Evolutionary conservation across 768 basidiomycete species (phyloP).

Genomic region (Calocybe cyanea): DNA sequence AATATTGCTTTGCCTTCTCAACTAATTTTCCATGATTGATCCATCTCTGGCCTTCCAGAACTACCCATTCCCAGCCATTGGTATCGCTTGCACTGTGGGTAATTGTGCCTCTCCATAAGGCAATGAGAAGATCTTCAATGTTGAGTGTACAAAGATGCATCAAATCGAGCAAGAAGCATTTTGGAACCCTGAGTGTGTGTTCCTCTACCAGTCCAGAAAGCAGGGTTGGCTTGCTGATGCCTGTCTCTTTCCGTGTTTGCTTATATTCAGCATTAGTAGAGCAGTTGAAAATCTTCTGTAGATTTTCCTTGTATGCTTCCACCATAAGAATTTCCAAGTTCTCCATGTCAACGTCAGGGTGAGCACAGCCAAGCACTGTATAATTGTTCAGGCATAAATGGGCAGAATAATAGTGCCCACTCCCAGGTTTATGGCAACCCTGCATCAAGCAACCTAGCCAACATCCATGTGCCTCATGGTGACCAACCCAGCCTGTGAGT

Average conservation of each 20-base stretch:
- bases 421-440: conserved; percentile 22
- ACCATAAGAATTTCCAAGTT: background rate
- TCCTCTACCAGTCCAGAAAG: background rate
- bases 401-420: conserved; percentile 23
- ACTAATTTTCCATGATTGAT: conserved; percentile 29
- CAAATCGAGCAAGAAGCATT: conserved; percentile 20
- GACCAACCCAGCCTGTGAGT: conserved; percentile 25
- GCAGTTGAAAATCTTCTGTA: background rate
- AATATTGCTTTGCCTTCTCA: conserved; percentile 24
- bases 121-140: conserved; percentile 22
- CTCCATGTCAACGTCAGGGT: conserved; percentile 15
- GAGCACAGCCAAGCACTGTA: conserved; percentile 17
- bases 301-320: background rate
- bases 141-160: conserved; percentile 31
- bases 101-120: conserved; percentile 21
- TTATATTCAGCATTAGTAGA: background rate
- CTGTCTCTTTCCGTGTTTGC: background rate
- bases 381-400: conserved; percentile 20
- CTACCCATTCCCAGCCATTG: conserved; percentile 20
- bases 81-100: conserved; percentile 11
- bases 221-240: background rate
- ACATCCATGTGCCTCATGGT: conserved; percentile 28
- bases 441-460: conserved; percentile 21
- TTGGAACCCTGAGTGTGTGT: conserved; percentile 17
- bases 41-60: conserved; percentile 10